Percentiles rank a stretch among this genome's conserved stretches.
Conservation (phyloP, 2,329 filamentous ascomycete species). For the Penicillium oxalicum region DNA sequence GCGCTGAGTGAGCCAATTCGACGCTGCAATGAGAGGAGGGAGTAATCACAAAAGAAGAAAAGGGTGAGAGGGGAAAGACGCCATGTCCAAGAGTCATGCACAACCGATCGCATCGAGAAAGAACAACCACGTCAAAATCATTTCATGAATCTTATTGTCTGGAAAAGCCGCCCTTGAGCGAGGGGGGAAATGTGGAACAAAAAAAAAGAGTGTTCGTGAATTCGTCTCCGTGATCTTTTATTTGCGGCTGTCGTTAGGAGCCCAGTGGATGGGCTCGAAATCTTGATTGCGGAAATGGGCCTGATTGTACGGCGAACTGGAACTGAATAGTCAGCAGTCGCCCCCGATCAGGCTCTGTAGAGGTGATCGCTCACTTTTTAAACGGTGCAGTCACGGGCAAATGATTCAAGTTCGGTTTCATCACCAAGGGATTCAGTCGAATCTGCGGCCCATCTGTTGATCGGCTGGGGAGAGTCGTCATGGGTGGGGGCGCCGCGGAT, state of each 20-base stretch:
- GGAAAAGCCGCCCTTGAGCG: too few relatives aligned
- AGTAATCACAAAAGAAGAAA: too few relatives aligned
- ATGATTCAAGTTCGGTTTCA: constrained; percentile 37
- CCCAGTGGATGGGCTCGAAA: constrained; percentile 43
- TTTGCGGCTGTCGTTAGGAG: constrained; percentile 29
- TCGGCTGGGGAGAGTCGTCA: constrained; percentile 30
- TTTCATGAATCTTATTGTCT: too few relatives aligned
- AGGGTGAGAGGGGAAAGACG: background rate
- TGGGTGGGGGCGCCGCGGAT: constrained; percentile 26
- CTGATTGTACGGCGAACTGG: constrained; percentile 41
- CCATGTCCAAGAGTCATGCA: constrained; percentile 7
- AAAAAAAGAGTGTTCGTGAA: background rate
- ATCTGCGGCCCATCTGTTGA: constrained; percentile 37
- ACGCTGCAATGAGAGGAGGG: too few relatives aligned
- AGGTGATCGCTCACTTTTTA: constrained; percentile 32
- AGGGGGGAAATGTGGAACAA: too few relatives aligned
- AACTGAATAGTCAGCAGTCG: background rate
- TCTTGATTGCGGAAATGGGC: constrained; percentile 43
- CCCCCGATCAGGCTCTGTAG: background rate
- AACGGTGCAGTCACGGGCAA: constrained; percentile 38
- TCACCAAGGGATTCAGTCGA: constrained; percentile 38
- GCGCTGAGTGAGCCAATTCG: too few relatives aligned
- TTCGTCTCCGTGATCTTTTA: constrained; percentile 23
- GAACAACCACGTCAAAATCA: background rate
- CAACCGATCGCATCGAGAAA: background rate